Percentiles rank a stretch among this genome's conserved stretches.
Evolutionary conservation across 1,284 basidiomycete species (phyloP).

Genomic region (Cutaneotrichosporon mucoides): DNA sequence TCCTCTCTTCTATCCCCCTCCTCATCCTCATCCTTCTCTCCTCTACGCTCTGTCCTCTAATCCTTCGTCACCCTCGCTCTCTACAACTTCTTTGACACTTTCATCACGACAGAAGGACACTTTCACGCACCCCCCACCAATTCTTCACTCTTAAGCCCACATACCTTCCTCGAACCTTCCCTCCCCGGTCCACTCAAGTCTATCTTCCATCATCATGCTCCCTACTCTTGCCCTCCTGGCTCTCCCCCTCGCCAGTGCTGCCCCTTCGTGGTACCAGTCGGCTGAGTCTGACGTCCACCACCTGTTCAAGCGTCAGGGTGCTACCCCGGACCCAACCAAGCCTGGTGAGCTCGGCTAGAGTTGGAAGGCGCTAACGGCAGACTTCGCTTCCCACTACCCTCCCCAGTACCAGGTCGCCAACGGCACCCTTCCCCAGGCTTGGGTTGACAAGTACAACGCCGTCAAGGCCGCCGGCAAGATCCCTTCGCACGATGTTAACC

Average conservation of each 20-base stretch:
- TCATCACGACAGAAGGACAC: not conserved
- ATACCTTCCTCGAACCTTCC: not conserved
- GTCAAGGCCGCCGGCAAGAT: slow-evolving; percentile 5
- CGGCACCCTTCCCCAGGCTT: slow-evolving; percentile 23
- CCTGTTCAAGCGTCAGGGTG: slow-evolving; percentile 24
- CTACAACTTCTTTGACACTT: not conserved
- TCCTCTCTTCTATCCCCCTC: not conserved
- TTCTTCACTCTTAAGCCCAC: not conserved
- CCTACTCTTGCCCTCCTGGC: slow-evolving; percentile 9
- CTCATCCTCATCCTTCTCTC: not conserved
- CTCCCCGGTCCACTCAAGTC: not conserved
- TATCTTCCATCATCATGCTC: slow-evolving; percentile 7
- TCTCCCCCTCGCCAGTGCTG: slow-evolving; percentile 4
- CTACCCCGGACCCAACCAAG: slow-evolving; percentile 12
- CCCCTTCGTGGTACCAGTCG: slow-evolving; percentile 14
- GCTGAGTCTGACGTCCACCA: slow-evolving; percentile 13
- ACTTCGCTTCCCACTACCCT: slow-evolving; percentile 22
- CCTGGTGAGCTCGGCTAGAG: slow-evolving; percentile 5
- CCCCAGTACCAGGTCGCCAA: slow-evolving; percentile 7
- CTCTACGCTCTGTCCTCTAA: no score
- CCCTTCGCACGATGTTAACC: not conserved
- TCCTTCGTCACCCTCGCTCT: not conserved
- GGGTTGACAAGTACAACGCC: slow-evolving; percentile 23
- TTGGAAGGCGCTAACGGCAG: not conserved
- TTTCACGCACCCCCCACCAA: not conserved